Evolutionary conservation across 2,329 filamentous ascomycete genomes (phyloP), one percentile per base, ranked within the genome.

Genomic region (Ophiostoma sp.): DNA sequence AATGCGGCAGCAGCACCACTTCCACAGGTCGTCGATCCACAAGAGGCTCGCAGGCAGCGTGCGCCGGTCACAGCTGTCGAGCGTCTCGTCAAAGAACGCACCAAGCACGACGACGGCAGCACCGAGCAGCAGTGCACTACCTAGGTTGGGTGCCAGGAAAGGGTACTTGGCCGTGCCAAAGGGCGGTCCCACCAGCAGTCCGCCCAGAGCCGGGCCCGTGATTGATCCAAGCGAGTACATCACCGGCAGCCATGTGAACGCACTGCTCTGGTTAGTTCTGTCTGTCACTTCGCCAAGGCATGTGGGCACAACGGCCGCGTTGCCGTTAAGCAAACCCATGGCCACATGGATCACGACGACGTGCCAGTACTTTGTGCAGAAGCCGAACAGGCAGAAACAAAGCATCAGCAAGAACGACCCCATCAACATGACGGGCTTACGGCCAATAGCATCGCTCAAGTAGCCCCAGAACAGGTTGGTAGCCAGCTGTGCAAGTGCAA

Each of bases 141-240:
- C 82, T 0, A 98, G 77, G 75, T 98, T 99, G 0, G 95, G 94
- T 0, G 87, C 85, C 4, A 97, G 83, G 75, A 96, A 99, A 0
- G 95, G 95, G 77, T 92, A 94, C 1, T 83, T 82, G 67, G 86
- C 41, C 41, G 41, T 86, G 1, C 79, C 77, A 5, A 86, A 85
- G 36, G 87, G 77, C 66, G 83, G 84, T 64, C 89, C 86, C 0
- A 96, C 91, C 69, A 98, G 80, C 57, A 97, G 78, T 0, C 95
- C 95, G 17, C 95, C 95, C n/a, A 98, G 80, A 1, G 96, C 88
- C 0, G 95, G 95, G 0, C 95, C 95, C 0, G 94, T 95, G 72
- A 99, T 97, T 62, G 92, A 92, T 23, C 95, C 95, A 44, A 99
- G 83, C 4, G 94, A 94, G 79, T 99, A 99, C n/a, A 98, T 90